phyloP scores from a whole-genome alignment of 2,329 filamentous ascomycete genomes.

The Fusarium beomiforme region DNA sequence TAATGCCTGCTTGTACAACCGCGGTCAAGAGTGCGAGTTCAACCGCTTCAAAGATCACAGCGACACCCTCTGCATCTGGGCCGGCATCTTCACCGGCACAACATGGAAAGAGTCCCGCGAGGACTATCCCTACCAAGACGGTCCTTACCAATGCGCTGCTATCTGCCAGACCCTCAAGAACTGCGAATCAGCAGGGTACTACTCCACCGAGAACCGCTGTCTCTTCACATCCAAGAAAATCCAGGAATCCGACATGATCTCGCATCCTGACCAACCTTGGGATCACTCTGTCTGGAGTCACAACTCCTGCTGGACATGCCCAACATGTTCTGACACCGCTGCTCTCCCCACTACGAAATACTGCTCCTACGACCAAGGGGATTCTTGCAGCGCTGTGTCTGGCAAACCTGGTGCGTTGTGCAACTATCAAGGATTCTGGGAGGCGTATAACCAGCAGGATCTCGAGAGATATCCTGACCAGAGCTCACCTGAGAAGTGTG shows the following conservation, averaged over 20 bases:
- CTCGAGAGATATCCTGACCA: background rate
- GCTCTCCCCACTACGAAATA: background rate
- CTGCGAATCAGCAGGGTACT: slow-evolving; percentile 7
- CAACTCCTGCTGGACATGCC: background rate
- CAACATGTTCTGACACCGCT: background rate
- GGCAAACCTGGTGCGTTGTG: background rate
- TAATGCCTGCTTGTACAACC: background rate
- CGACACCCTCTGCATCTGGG: slow-evolving; percentile 8
- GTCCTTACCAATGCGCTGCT: slow-evolving; percentile 6
- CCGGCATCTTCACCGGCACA: background rate
- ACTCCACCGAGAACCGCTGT: slow-evolving; percentile 10
- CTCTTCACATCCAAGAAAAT: slow-evolving; percentile 2
- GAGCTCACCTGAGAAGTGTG: slow-evolving; percentile 2
- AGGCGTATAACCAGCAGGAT: background rate
- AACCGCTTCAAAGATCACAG: background rate
- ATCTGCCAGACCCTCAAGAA: slow-evolving; percentile 6
- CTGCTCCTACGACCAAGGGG: background rate
- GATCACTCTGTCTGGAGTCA: background rate
- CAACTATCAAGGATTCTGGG: slow-evolving; percentile 3
- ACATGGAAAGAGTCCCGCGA: slow-evolving; percentile 1
- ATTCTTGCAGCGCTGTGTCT: background rate
- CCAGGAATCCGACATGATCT: background rate
- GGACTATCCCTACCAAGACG: slow-evolving; percentile 11
- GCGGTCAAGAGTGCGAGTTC: slow-evolving; percentile 13
- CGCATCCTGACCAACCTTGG: background rate